These are phyloP conservation scores for Phlebiopsis flavidoalba DNA, from an alignment of 768 basidiomycete genomes.

Conservation along the genomic window DNA sequence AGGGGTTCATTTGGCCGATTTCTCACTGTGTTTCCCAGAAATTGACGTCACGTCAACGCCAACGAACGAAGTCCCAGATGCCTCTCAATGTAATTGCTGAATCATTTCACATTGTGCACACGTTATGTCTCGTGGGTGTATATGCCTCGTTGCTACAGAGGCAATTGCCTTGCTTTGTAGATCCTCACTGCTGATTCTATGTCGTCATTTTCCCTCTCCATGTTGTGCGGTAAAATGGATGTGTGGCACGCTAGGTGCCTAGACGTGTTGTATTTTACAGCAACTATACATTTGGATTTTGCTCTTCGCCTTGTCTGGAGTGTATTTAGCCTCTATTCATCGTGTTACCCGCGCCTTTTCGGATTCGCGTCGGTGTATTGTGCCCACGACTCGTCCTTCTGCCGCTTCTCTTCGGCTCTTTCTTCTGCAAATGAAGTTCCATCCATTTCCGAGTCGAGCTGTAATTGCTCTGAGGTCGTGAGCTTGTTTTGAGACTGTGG, in stretches of 20 bases:
- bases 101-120: neutral
- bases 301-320: neutral
- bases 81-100: conserved; percentile 82
- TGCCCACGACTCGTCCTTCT: conserved; percentile 91
- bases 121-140: neutral
- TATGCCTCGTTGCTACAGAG: neutral
- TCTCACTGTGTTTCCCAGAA: conserved; percentile 41
- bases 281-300: conserved; percentile 4
- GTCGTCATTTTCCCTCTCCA: neutral
- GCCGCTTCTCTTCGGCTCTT: conserved; percentile 70
- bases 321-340: conserved; percentile 85
- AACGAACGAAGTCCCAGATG: conserved; percentile 71
- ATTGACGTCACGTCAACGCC: conserved; percentile 84
- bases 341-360: conserved; percentile 88
- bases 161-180: neutral
- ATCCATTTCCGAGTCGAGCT: conserved; percentile 78
- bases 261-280: conserved; percentile 7
- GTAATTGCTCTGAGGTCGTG: conserved; percentile 75
- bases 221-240: conserved; percentile 2
- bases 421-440: conserved; percentile 64
- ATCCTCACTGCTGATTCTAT: neutral
- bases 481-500: conserved; percentile 59
- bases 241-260: conserved; percentile 2
- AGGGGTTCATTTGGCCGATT: neutral
- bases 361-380: conserved; percentile 80